Evolutionary conservation across 805 yeast species (phyloP).

Genomic region (Candida pseudoglaebosa): DNA sequence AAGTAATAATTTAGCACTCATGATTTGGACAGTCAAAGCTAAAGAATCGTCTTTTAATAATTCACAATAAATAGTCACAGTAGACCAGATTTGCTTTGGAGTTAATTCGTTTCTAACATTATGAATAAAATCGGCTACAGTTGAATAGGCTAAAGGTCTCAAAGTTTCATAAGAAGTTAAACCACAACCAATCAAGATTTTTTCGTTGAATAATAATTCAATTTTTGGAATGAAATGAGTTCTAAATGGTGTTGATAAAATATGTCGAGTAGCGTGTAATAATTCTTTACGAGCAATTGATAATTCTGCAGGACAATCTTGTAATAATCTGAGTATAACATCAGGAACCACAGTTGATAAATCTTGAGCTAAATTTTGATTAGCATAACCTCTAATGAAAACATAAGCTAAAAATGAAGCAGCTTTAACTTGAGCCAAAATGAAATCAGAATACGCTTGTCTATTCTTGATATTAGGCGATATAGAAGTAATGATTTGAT

Average conservation of each 20-base stretch:
- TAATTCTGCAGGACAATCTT: slow-evolving; percentile 93
- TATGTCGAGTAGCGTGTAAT: slow-evolving; percentile 90
- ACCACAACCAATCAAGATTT: slow-evolving; percentile 87
- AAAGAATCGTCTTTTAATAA: slow-evolving; percentile 77
- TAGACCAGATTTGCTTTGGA: slow-evolving; percentile 79
- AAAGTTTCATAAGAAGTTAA: slow-evolving; percentile 86
- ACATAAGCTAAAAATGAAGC: slow-evolving; percentile 93
- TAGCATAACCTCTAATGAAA: slow-evolving; percentile 77
- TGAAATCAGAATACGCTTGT: slow-evolving; percentile 79
- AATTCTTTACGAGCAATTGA: slow-evolving; percentile 90
- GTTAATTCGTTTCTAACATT: slow-evolving; percentile 82
- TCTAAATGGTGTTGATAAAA: slow-evolving; percentile 86
- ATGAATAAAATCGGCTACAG: slow-evolving; percentile 94
- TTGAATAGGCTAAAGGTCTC: slow-evolving; percentile 89
- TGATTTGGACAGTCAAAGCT: slow-evolving; percentile 87
- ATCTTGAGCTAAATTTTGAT: slow-evolving; percentile 45
- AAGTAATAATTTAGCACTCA: slow-evolving; percentile 88
- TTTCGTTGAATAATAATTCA: slow-evolving; percentile 80
- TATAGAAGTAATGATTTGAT: slow-evolving; percentile 62
- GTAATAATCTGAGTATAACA: slow-evolving; percentile 75
- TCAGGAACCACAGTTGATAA: slow-evolving; percentile 71
- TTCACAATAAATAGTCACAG: slow-evolving; percentile 77
- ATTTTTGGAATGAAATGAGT: slow-evolving; percentile 79
- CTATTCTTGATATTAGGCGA: slow-evolving; percentile 74
- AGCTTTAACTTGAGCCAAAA: slow-evolving; percentile 91